Evolutionary conservation across 2,329 filamentous ascomycete species (phyloP), one percentile per base, ranked within the genome.

Genomic region (Ceratocystis papillata): DNA sequence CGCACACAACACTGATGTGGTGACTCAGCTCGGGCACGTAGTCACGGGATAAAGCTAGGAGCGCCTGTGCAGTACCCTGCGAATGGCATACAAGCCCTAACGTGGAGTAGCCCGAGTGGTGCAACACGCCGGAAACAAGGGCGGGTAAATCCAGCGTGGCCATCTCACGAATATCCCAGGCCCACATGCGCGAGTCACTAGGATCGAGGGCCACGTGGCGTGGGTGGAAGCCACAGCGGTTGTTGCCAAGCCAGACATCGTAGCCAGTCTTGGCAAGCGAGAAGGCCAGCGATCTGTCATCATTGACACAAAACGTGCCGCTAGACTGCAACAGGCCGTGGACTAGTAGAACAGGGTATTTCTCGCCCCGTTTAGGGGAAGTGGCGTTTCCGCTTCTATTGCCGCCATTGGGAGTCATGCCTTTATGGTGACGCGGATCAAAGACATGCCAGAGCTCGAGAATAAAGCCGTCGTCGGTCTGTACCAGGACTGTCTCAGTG

Each of bases 201-300:
- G 88, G 85, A 1, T 83, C 76, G 48, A 96, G 81, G 25, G 86
- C 76, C 1, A 80, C 82, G 73, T 97, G 93, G 69, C 85, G 83
- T 0, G 93, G 92, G 0, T 82, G 78, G 75, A 94, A 90, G 1
- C 92, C 92, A 72, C 91, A 96, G 22, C 93, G 83, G 73, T 96
- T 96, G 76, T 96, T 96, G 3, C 93, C 93, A 17, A 96, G 80
- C 92, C 92, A 97, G 48, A 97, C 90, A 74, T 97, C 93, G 75
- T 90, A 96, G 1, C 92, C 92, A 0, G 88, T 86, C 75, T 96
- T 96, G 75, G 89, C 91, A 6, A 97, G 84, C 77, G 87, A 96
- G 75, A 96, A 96, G 0, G 93, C 92, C 6, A 96, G 80, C 30
- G 88, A 93, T 70, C 90, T 85, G 69, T 96, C 91, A 71, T 96